Conservation (phyloP, 192 early-diverging fungal species). For the Glomus cerebriforme region DNA sequence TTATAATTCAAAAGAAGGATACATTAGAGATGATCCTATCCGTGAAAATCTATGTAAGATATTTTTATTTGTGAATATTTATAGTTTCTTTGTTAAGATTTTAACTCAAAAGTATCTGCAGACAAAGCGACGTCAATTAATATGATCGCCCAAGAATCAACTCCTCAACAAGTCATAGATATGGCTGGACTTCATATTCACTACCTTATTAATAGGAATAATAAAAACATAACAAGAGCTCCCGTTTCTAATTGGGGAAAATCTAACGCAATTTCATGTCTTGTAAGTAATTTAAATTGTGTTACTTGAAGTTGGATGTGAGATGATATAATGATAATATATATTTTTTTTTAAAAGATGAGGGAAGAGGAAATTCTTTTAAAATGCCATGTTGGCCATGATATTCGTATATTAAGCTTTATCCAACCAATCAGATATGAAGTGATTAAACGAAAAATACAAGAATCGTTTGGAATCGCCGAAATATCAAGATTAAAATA, state of each 20-base stretch:
- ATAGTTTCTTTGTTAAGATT: background rate
- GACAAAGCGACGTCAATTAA: background rate
- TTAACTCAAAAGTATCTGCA: background rate
- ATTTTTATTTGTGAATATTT: background rate
- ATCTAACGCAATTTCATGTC: background rate
- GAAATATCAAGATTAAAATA: background rate
- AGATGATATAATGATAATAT: background rate
- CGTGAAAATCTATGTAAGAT: background rate
- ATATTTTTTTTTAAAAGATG: background rate
- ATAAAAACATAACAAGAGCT: background rate
- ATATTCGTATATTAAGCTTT: background rate
- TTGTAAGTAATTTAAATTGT: background rate
- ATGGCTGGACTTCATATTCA: background rate
- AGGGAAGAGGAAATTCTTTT: background rate
- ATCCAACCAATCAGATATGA: background rate
- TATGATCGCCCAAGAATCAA: background rate
- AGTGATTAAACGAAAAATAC: background rate
- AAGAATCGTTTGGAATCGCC: background rate
- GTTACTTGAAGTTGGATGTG: background rate
- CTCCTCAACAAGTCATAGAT: conserved; percentile 2
- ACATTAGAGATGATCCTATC: background rate
- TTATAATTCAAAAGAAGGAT: conserved; percentile 7
- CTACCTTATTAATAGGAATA: background rate
- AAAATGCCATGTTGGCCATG: background rate
- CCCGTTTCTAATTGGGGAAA: background rate